phyloP scores from a whole-genome alignment of 345 rosid genomes.

The Garcia nutans region DNA sequence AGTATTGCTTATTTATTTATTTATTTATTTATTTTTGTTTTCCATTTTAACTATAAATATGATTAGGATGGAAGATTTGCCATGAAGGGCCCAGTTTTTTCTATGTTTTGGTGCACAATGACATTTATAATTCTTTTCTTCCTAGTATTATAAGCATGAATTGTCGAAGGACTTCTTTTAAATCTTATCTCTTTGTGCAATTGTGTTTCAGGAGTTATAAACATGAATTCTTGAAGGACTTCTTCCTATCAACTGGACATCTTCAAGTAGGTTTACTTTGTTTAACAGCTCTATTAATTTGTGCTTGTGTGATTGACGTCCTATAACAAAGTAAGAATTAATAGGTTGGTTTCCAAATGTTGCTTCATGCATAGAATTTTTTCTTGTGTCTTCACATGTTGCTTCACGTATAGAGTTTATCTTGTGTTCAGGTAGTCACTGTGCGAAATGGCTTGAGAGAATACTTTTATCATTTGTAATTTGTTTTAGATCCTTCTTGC shows the following conservation, averaged over 20 bases:
- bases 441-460: no score
- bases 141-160: background rate
- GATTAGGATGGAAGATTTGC: background rate
- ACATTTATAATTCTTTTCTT: background rate
- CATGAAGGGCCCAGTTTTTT: background rate
- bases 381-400: no score
- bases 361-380: no score
- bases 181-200: background rate
- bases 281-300: background rate
- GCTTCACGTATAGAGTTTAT: background rate
- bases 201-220: slow-evolving; percentile 63
- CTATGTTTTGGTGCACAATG: background rate
- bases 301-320: slow-evolving; percentile 4
- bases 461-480: background rate
- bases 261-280: slow-evolving; percentile 64
- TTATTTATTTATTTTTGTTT: no score
- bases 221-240: slow-evolving; percentile 90
- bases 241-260: slow-evolving; percentile 89
- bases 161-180: background rate
- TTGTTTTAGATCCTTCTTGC: background rate
- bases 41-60: background rate
- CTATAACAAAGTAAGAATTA: background rate
- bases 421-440: background rate
- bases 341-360: background rate
- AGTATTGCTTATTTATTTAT: no score